phyloP scores from a whole-genome alignment of 2,329 filamentous ascomycete species.

The Fusarium sp. region DNA sequence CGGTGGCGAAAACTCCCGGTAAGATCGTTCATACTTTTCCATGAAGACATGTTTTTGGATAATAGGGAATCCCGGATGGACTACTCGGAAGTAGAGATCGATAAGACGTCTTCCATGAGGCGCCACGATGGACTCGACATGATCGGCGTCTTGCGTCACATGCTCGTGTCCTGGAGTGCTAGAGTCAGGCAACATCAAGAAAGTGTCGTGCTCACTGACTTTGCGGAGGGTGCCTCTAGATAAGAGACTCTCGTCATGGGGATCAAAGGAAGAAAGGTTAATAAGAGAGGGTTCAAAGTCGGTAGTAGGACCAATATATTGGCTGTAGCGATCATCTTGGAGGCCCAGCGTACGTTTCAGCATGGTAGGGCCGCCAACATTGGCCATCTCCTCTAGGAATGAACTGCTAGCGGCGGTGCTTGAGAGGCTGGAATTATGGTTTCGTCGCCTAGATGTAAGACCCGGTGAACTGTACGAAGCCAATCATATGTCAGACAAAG shows the following conservation, averaged over 20 bases:
- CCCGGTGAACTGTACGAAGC: conserved; percentile 65
- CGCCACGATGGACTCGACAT: conserved; percentile 79
- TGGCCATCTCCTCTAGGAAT: conserved; percentile 76
- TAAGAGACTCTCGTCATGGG: conserved; percentile 81
- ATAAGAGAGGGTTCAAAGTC: conserved; percentile 87
- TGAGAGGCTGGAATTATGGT: conserved; percentile 68
- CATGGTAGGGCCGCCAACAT: conserved; percentile 73
- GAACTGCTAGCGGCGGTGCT: conserved; percentile 71
- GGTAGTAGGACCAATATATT: conserved; percentile 85
- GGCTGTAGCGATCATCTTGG: conserved; percentile 81
- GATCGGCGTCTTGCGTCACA: conserved; percentile 73
- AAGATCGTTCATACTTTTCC: conserved; percentile 79
- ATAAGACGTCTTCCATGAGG: conserved; percentile 82
- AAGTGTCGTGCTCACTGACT: conserved; percentile 81
- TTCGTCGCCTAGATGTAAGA: conserved; percentile 61
- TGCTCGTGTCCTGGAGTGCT: conserved; percentile 78
- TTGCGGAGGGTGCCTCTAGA: conserved; percentile 76
- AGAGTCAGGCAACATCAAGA: conserved; percentile 81
- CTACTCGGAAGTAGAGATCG: conserved; percentile 82
- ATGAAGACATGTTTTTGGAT: conserved; percentile 83
- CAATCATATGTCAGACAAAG: conserved; percentile 62
- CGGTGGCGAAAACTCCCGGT: conserved; percentile 79
- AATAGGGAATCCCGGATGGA: conserved; percentile 85
- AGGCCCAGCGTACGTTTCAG: conserved; percentile 78
- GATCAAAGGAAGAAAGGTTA: conserved; percentile 82